Percentiles rank a stretch among this genome's conserved stretches.
Conservation (phyloP, 768 basidiomycete genomes). For the Termitomyces sp. region DNA sequence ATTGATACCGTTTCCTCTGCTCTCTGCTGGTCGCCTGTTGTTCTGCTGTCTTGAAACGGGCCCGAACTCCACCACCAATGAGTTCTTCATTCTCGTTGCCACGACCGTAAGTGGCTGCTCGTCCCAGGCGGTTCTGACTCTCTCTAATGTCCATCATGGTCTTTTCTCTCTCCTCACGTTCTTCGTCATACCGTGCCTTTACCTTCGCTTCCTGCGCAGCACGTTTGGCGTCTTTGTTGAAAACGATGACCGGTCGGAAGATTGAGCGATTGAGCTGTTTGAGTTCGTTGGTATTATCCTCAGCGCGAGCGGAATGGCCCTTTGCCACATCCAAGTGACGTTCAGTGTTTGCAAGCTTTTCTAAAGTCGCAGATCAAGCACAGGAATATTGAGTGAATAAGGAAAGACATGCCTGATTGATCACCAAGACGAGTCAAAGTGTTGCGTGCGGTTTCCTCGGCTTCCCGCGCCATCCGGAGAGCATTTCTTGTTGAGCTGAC, state of each 20-base stretch:
- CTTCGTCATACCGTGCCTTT: conserved; percentile 81
- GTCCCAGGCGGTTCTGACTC: conserved; percentile 79
- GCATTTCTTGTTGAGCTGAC: conserved; percentile 89
- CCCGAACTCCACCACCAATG: conserved; percentile 27
- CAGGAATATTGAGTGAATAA: not conserved
- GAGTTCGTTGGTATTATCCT: conserved; percentile 89
- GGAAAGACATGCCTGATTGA: conserved; percentile 75
- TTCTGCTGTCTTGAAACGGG: conserved; percentile 41
- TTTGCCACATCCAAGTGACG: conserved; percentile 91
- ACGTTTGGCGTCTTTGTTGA: conserved; percentile 91
- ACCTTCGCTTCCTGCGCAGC: conserved; percentile 82
- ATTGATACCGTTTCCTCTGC: conserved; percentile 81
- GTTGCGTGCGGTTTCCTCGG: conserved; percentile 89
- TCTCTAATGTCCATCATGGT: conserved; percentile 84
- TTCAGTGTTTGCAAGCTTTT: conserved; percentile 90
- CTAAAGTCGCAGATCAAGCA: conserved; percentile 27
- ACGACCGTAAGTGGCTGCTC: conserved; percentile 59
- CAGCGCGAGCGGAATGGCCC: conserved; percentile 80
- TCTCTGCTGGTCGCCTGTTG: conserved; percentile 39
- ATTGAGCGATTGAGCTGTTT: conserved; percentile 93
- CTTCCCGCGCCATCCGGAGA: conserved; percentile 87
- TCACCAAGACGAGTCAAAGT: conserved; percentile 81
- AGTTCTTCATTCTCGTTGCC: conserved; percentile 37
- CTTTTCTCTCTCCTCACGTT: conserved; percentile 77
- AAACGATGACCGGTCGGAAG: conserved; percentile 87